A percentile compares a stretch with the other conserved stretches of the same genome.
Evolutionary conservation across 2,329 filamentous ascomycete genomes (phyloP).

Genomic region (Mycosphaerella arachidis): DNA sequence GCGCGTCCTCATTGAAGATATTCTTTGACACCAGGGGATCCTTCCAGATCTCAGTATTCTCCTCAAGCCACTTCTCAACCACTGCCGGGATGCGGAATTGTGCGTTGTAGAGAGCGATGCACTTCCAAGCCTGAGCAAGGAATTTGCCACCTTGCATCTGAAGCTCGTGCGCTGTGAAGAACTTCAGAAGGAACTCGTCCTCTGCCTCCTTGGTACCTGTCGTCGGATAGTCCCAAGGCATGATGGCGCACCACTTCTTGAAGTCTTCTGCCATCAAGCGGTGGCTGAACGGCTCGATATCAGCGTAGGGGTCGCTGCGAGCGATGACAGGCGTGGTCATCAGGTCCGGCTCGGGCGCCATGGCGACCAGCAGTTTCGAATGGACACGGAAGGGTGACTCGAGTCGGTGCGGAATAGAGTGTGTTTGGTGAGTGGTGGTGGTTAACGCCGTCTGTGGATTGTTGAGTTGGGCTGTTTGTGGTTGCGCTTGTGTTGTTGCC

Average conservation of each 20-base stretch:
- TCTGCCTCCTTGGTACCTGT: slow-evolving; percentile 25
- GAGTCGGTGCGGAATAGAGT: background rate
- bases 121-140: slow-evolving; percentile 33
- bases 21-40: slow-evolving; percentile 19
- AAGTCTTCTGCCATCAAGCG: slow-evolving; percentile 24
- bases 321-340: slow-evolving; percentile 24
- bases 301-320: slow-evolving; percentile 27
- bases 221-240: slow-evolving; percentile 33
- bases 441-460: background rate
- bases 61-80: slow-evolving; percentile 22
- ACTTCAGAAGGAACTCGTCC: slow-evolving; percentile 28
- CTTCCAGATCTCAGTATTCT: slow-evolving; percentile 19
- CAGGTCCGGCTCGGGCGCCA: slow-evolving; percentile 12
- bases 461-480: background rate
- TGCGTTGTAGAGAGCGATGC: slow-evolving; percentile 30
- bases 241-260: slow-evolving; percentile 26
- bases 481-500: background rate
- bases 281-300: slow-evolving; percentile 30
- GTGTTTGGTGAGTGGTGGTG: background rate
- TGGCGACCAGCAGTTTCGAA: slow-evolving; percentile 1
- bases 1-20: slow-evolving; percentile 18
- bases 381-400: background rate
- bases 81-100: slow-evolving; percentile 24
- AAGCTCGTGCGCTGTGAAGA: slow-evolving; percentile 27
- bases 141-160: slow-evolving; percentile 31